Evolutionary conservation across 495 filamentous ascomycete genomes (phyloP), one percentile per base, ranked within the genome.

Genomic region (Penicillium longicatenatum): DNA sequence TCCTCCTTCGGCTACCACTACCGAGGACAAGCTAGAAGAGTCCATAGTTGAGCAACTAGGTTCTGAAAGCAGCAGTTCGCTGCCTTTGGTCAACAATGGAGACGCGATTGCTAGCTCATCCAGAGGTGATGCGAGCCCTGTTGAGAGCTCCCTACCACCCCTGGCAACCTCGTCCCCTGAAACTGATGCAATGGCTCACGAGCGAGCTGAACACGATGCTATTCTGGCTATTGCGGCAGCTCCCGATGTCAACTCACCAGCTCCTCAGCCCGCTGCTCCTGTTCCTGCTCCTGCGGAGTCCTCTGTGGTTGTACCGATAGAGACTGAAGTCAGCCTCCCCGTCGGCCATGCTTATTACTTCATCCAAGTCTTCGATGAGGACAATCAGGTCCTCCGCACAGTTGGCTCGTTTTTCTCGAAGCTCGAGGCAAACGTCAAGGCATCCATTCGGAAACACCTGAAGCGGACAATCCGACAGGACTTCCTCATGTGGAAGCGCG

Each of bases 381-480:
- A 82, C 20, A 69, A 64, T n/a, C 79, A 77, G 58, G 65, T 62
- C 1, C 65, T 79, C 3, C 68, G 65, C 20, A 84, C 82, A 2
- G 81, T 88, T 20, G 90, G 75, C 20, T 75, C 72, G 8, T 77
- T 78, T 61, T 72, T 81, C 46, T 81, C 73, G 8, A 71, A 73
- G 42, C 63, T 70, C 11, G 74, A 74, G 17, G 71, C 74, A 12
- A 81, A 74, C 41, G 77, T 83, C 60, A 79, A 75, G 52, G 53
- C 71, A 8, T 75, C 72, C 0, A 60, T 80, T 20, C 69, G 78
- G 11, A 72, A 69, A 46, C 72, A 78, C 29, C 56, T 80, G 1
- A 54, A 72, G n/a, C 73, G 73, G 63, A 60, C 71, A 2, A 57
- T 66, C 19, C 68, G 62, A 12, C 75, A 72, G 35, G 75, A 79